These are phyloP conservation scores for Hypholoma sublateritium DNA, from an alignment of 768 basidiomycete genomes.

Conservation along the genomic window DNA sequence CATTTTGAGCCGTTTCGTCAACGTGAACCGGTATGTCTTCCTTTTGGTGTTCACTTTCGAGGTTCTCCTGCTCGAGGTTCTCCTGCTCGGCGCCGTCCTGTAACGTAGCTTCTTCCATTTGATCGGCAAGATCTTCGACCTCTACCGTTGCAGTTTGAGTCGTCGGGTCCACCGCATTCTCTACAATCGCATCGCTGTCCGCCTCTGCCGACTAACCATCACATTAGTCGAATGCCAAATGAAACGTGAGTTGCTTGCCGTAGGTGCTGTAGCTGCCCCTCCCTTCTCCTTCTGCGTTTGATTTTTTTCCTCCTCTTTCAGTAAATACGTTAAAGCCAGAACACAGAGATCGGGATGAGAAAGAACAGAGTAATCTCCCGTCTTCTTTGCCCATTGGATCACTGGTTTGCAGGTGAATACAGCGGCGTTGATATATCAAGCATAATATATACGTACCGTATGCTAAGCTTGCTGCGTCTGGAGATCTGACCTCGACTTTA, in stretches of 20 bases:
- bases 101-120: conserved; percentile 13
- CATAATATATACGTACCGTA: conserved; percentile 44
- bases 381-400: conserved; percentile 89
- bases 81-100: not conserved
- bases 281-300: conserved; percentile 27
- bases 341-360: conserved; percentile 91
- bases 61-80: conserved; percentile 12
- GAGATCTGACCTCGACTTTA: conserved; percentile 65
- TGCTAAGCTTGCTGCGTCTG: conserved; percentile 67
- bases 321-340: conserved; percentile 80
- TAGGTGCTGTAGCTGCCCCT: not conserved
- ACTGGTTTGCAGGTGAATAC: conserved; percentile 45
- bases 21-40: conserved; percentile 8
- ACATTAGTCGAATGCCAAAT: conserved; percentile 15
- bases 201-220: conserved; percentile 30
- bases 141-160: conserved; percentile 8
- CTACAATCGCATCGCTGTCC: conserved; percentile 1
- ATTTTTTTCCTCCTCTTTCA: conserved; percentile 58
- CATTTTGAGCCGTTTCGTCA: conserved; percentile 7
- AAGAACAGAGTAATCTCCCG: conserved; percentile 92
- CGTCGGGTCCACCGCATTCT: not conserved
- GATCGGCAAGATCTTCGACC: conserved; percentile 16
- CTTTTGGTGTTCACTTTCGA: conserved; percentile 1
- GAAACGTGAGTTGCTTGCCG: conserved; percentile 12
- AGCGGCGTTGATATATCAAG: not conserved